These are phyloP conservation scores for Trichoderma koningii DNA, from an alignment of 2,329 filamentous ascomycete genomes.

Conservation along the genomic window DNA sequence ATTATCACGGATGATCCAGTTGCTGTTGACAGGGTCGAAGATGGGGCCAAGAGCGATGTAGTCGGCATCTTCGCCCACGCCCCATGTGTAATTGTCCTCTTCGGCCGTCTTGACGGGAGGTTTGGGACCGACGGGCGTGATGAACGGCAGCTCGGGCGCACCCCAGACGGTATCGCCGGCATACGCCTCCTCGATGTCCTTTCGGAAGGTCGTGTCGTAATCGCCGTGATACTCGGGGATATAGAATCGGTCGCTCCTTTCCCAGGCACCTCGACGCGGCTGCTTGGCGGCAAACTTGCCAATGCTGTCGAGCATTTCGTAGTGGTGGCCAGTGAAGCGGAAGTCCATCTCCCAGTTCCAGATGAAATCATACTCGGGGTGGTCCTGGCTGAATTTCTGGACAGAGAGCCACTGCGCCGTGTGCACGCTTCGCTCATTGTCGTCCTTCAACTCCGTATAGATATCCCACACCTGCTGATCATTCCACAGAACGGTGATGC, in stretches of 20 bases:
- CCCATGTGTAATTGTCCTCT: slow-evolving; percentile 73
- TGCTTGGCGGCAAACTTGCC: slow-evolving; percentile 64
- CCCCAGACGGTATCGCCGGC: slow-evolving; percentile 67
- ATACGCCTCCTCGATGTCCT: slow-evolving; percentile 59
- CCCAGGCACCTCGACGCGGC: slow-evolving; percentile 72
- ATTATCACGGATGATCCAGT: slow-evolving; percentile 71
- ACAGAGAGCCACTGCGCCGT: slow-evolving; percentile 70
- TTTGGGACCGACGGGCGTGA: slow-evolving; percentile 63
- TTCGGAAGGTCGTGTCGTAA: slow-evolving; percentile 67
- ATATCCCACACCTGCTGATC: slow-evolving; percentile 72
- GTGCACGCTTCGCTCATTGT: slow-evolving; percentile 55
- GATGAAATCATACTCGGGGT: slow-evolving; percentile 77
- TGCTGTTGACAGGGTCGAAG: slow-evolving; percentile 71
- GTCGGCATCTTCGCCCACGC: slow-evolving; percentile 74
- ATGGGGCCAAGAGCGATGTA: slow-evolving; percentile 76
- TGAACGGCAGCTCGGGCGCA: slow-evolving; percentile 58
- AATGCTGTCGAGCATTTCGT: slow-evolving; percentile 72
- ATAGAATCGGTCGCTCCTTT: slow-evolving; percentile 71
- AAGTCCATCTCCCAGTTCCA: slow-evolving; percentile 91
- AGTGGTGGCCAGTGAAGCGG: slow-evolving; percentile 77
- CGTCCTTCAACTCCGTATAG: slow-evolving; percentile 74
- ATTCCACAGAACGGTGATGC: slow-evolving; percentile 74
- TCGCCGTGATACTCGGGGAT: slow-evolving; percentile 68
- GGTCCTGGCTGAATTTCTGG: slow-evolving; percentile 73
- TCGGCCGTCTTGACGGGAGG: slow-evolving; percentile 60